Evolutionary conservation across 306 rosid genomes (phyloP).

Genomic region (Dicorynia guianensis): DNA sequence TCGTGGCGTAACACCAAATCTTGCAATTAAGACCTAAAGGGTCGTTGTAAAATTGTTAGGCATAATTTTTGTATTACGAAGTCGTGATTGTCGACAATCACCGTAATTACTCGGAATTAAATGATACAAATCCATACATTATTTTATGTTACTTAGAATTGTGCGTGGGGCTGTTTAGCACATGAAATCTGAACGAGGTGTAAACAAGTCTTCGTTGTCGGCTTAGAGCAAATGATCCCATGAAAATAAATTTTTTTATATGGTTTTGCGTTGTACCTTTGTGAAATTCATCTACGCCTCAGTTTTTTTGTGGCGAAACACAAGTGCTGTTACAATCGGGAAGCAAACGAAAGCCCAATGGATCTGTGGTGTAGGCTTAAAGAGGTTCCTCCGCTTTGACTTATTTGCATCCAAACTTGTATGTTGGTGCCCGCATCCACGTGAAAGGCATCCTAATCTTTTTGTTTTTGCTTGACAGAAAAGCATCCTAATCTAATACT

Average conservation of each 20-base stretch:
- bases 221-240: not conserved
- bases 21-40: too few relatives aligned
- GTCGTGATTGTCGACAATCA: not conserved
- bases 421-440: not conserved
- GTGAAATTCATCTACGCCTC: not conserved
- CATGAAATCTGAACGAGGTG: not conserved
- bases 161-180: not conserved
- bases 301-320: not conserved
- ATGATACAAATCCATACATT: not conserved
- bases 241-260: not conserved
- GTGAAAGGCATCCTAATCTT: not conserved
- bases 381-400: slow-evolving; percentile 21
- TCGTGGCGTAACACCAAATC: too few relatives aligned
- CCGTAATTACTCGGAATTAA: slow-evolving; percentile 3
- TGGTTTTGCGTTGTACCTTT: not conserved
- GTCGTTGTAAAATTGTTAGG: too few relatives aligned
- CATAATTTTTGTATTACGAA: too few relatives aligned
- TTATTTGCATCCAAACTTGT: not conserved
- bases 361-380: not conserved
- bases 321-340: not conserved
- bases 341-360: slow-evolving; percentile 16
- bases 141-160: not conserved
- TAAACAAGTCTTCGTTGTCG: slow-evolving; percentile 8
- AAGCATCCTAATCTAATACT: not conserved
- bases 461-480: too few relatives aligned